Evolutionary conservation across 75 land plant genomes (phyloP), one percentile per base, ranked within the genome.

Genomic region (Pseudotsuga menziesii): DNA sequence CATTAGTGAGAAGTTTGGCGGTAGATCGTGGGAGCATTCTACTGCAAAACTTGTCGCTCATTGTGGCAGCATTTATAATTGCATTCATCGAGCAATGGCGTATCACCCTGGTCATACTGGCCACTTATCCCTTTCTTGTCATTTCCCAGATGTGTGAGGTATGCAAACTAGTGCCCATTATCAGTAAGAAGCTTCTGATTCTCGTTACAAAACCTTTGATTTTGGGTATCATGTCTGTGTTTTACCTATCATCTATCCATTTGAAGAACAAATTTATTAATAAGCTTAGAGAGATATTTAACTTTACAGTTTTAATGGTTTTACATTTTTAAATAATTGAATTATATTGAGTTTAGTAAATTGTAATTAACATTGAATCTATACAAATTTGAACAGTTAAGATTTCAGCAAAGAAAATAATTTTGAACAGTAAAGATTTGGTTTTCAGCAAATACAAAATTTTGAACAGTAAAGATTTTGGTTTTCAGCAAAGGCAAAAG

Each of bases 131-230:
- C 22, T 72, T 91, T 59, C 85, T 89, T 57, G 81, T 97, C 61
- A 86, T 87, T 62, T 88, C 98, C 29, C 89, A 93, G 72, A 87
- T 95, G 32, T 88, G 90, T 20, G 97, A 97, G 98, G 98, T 94
- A 77, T 69, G 56, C 11, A 57, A 48, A 55, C 25, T 19, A 44
- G 32, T 36, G 6, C 61, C 75, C 56, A 11, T 15, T 27, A 58
- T 58, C 20, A 36, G 15, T 4, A 72, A 3, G 57, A 59, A 39
- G n/a, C 61, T 55, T 56, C 3, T 4, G n/a, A 70, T 63, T 15
- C 26, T 3, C 12, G 58, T 22, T 78, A 3, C 57, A 17, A 0
- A 39, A 3, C 22, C 4, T 77, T 54, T 78, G 15, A 73, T 61
- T 29, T 76, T 20, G 56, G 23, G 14, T 78, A 48, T 44, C 52